A percentile compares a stretch with the other conserved stretches of the same genome.
phyloP scores from a whole-genome alignment of 2,329 filamentous ascomycete species.

The Pseudofabraea citricarpa region DNA sequence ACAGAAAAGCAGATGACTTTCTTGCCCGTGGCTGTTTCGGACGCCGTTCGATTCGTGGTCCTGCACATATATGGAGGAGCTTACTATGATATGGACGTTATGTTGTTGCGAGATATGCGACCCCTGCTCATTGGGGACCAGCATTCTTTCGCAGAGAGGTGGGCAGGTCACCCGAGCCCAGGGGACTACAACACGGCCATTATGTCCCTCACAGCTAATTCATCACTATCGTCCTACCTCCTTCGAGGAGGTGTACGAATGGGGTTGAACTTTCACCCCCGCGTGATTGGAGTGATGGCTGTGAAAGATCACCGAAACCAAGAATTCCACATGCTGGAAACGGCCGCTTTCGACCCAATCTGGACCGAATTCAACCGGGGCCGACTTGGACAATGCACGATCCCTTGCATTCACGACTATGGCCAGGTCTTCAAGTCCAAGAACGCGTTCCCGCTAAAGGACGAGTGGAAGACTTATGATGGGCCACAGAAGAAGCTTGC shows the following conservation, averaged over 20 bases:
- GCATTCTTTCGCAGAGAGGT: conserved; percentile 49
- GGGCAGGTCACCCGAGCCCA: conserved; percentile 45
- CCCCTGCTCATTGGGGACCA: conserved; percentile 43
- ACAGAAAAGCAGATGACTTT: conserved; percentile 52
- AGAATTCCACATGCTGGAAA: conserved; percentile 53
- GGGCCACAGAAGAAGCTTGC: conserved; percentile 34
- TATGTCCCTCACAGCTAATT: conserved; percentile 51
- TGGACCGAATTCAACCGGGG: conserved; percentile 54
- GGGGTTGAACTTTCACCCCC: conserved; percentile 53
- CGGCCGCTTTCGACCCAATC: conserved; percentile 50
- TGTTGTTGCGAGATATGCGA: conserved; percentile 50
- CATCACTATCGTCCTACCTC: conserved; percentile 48
- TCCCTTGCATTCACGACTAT: conserved; percentile 50
- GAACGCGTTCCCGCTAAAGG: conserved; percentile 36
- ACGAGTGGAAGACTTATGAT: conserved; percentile 49
- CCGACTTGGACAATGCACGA: conserved; percentile 44
- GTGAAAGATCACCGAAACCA: conserved; percentile 49
- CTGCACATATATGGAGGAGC: conserved; percentile 48
- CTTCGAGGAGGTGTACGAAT: conserved; percentile 50
- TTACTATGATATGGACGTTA: conserved; percentile 52
- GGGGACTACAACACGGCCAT: conserved; percentile 54
- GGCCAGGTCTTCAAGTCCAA: conserved; percentile 46
- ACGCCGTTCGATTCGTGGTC: conserved; percentile 50
- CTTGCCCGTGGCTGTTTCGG: conserved; percentile 51
- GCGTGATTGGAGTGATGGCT: conserved; percentile 49